Percentiles rank a stretch among this genome's conserved stretches.
Evolutionary conservation across 495 filamentous ascomycete species (phyloP).

Genomic region (Aspergillus olivimuriae): DNA sequence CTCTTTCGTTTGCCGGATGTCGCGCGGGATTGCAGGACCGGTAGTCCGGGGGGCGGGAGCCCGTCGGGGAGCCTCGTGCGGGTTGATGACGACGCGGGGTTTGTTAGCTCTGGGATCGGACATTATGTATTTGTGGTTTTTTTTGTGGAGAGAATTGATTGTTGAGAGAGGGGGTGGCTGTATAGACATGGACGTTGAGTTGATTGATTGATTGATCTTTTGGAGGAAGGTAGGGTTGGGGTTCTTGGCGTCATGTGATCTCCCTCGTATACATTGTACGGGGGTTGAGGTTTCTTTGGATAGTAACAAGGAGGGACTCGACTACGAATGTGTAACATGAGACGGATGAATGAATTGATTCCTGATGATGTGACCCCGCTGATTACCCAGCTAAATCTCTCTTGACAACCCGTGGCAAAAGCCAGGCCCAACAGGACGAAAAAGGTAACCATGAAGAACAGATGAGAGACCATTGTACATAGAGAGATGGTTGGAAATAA

Average conservation of each 20-base stretch:
- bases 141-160: no score
- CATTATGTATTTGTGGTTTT: slow-evolving; percentile 8
- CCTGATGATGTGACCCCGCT: no score
- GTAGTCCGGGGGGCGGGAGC: slow-evolving; percentile 1
- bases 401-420: no score
- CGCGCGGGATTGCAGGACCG: slow-evolving; percentile 6
- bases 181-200: no score
- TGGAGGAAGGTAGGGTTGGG: background rate
- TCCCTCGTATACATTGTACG: no score
- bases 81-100: slow-evolving; percentile 11
- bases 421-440: background rate
- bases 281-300: no score
- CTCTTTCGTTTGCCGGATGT: slow-evolving; percentile 27
- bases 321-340: no score
- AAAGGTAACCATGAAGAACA: background rate
- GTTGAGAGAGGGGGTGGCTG: no score
- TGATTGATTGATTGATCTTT: background rate
- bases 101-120: slow-evolving; percentile 1
- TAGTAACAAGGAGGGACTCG: no score
- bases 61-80: slow-evolving; percentile 5
- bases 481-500: background rate
- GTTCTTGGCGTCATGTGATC: background rate
- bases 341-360: no score
- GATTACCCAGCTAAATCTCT: no score
- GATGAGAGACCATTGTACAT: background rate